phyloP scores from a whole-genome alignment of 1,139 yeast genomes.

The Candida sojae region DNA sequence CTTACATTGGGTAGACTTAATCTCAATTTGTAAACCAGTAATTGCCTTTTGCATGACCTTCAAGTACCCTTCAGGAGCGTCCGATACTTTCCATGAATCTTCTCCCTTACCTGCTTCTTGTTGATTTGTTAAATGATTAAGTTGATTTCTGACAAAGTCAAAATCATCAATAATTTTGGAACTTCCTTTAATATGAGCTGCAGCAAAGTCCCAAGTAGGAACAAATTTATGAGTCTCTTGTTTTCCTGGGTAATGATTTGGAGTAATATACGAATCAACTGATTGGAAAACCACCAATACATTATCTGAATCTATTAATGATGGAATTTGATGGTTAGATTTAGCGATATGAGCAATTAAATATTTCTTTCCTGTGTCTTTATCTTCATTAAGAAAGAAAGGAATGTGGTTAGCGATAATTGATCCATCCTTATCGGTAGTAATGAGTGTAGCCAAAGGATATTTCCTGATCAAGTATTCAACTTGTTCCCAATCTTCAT shows the following conservation, averaged over 20 bases:
- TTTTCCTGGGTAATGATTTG: constrained; percentile 62
- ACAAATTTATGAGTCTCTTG: constrained; percentile 61
- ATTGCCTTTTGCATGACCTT: constrained; percentile 53
- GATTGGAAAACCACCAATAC: constrained; percentile 60
- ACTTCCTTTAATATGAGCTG: constrained; percentile 60
- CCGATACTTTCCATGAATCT: constrained; percentile 56
- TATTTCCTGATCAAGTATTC: constrained; percentile 43
- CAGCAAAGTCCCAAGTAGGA: constrained; percentile 74
- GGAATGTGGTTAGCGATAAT: constrained; percentile 63
- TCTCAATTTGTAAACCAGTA: constrained; percentile 58
- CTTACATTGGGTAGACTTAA: constrained; percentile 53
- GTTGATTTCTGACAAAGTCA: constrained; percentile 49
- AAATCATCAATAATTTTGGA: constrained; percentile 49
- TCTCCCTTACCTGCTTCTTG: constrained; percentile 40
- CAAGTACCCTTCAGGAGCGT: constrained; percentile 57
- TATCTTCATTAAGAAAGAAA: constrained; percentile 42
- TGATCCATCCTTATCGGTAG: constrained; percentile 36
- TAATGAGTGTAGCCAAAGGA: constrained; percentile 57
- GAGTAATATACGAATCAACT: constrained; percentile 56
- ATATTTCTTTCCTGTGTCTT: constrained; percentile 38
- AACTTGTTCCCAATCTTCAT: constrained; percentile 40
- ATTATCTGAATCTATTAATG: constrained; percentile 39
- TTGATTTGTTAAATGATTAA: constrained; percentile 47
- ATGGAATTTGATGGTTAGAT: constrained; percentile 53
- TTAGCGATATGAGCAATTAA: constrained; percentile 62